Evolutionary conservation across 148 eudicot species (phyloP).

Genomic region (Cornus florida): DNA sequence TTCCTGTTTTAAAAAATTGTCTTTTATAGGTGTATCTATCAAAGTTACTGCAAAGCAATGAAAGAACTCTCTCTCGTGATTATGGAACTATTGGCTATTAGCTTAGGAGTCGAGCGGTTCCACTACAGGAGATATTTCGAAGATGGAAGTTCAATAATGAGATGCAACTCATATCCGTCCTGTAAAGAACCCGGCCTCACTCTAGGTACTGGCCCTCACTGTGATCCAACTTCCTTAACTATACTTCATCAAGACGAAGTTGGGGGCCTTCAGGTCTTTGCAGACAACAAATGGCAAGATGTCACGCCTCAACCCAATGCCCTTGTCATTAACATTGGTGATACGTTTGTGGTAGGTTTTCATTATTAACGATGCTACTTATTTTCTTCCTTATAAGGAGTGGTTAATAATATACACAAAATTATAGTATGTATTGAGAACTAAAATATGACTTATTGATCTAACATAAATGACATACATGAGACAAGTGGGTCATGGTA

Average conservation of each 20-base stretch:
- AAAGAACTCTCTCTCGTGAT: slow-evolving; percentile 34
- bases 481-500: background rate
- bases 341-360: slow-evolving; percentile 46
- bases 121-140: slow-evolving; percentile 29
- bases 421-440: too few relatives aligned
- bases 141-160: slow-evolving; percentile 40
- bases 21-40: slow-evolving; percentile 31
- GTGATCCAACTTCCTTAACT: slow-evolving; percentile 49
- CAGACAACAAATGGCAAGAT: slow-evolving; percentile 40
- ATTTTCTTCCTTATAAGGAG: background rate
- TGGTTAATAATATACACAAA: too few relatives aligned
- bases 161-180: slow-evolving; percentile 44
- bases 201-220: slow-evolving; percentile 53
- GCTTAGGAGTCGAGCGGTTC: slow-evolving; percentile 37
- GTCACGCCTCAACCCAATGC: slow-evolving; percentile 35
- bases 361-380: too few relatives aligned
- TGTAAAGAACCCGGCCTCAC: slow-evolving; percentile 37
- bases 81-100: slow-evolving; percentile 39
- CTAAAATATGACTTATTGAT: too few relatives aligned
- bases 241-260: slow-evolving; percentile 53
- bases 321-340: slow-evolving; percentile 48
- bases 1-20: too few relatives aligned
- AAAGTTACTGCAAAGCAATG: slow-evolving; percentile 50
- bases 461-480: background rate
- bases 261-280: slow-evolving; percentile 46